phyloP scores from a whole-genome alignment of 2,329 filamentous ascomycete genomes.

The Talaromyces sp. region DNA sequence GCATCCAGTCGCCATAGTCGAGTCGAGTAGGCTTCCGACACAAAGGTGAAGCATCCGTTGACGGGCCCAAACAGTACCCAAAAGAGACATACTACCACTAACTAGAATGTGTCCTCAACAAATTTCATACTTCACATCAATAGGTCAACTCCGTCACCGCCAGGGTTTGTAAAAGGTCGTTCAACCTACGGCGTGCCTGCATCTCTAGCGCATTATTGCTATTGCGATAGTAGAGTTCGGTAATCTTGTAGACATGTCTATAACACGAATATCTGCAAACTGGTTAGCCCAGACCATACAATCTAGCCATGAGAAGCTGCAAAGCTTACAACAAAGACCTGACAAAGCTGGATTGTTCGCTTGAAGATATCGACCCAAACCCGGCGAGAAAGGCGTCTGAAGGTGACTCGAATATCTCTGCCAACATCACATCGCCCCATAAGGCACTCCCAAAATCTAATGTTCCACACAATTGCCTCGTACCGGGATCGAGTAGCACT shows the following conservation, averaged over 20 bases:
- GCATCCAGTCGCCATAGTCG: not conserved
- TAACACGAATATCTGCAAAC: constrained; percentile 36
- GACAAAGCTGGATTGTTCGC: constrained; percentile 23
- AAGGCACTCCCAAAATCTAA: constrained; percentile 50
- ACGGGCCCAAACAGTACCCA: not conserved
- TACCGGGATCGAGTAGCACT: constrained; percentile 47
- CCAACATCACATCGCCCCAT: constrained; percentile 55
- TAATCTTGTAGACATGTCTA: constrained; percentile 32
- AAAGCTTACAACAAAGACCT: constrained; percentile 33
- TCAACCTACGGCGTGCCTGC: constrained; percentile 33
- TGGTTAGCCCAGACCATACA: not conserved
- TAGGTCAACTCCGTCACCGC: constrained; percentile 15
- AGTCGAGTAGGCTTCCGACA: not conserved
- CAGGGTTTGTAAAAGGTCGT: constrained; percentile 28
- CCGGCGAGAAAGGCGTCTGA: constrained; percentile 34
- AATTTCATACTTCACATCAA: constrained; percentile 6
- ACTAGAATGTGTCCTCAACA: not conserved
- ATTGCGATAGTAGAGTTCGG: constrained; percentile 37
- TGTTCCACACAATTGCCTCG: constrained; percentile 46
- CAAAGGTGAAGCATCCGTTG: not conserved
- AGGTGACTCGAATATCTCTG: constrained; percentile 43
- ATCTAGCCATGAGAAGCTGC: not conserved
- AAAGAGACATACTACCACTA: not conserved
- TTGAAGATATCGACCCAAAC: constrained; percentile 26
- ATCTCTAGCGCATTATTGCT: constrained; percentile 33